These are phyloP conservation scores for Euryodendron excelsum DNA, from an alignment of 148 eudicot species.

Conservation along the genomic window DNA sequence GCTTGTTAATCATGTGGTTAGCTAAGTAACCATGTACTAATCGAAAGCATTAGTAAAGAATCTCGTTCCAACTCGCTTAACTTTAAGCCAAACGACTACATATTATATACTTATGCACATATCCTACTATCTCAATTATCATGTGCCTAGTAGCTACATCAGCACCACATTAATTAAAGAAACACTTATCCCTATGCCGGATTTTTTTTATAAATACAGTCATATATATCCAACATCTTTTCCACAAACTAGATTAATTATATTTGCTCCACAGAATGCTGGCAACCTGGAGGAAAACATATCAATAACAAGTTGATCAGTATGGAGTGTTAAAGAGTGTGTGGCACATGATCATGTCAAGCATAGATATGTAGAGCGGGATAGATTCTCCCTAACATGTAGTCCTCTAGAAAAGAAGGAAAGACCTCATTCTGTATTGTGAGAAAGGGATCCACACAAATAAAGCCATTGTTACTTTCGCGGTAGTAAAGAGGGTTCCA, in stretches of 20 bases:
- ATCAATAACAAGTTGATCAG: background rate
- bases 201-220: background rate
- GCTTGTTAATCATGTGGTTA: too few relatives aligned
- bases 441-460: background rate
- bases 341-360: background rate
- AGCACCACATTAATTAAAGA: background rate
- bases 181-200: background rate
- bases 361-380: background rate
- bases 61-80: too few relatives aligned
- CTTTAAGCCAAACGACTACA: too few relatives aligned
- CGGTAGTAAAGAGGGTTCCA: too few relatives aligned
- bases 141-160: background rate
- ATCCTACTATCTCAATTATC: background rate
- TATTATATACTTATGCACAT: too few relatives aligned
- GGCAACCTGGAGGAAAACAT: slow-evolving; percentile 14
- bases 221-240: background rate
- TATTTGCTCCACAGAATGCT: background rate
- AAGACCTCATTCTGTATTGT: background rate
- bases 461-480: background rate
- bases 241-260: background rate
- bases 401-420: background rate
- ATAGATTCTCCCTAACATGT: slow-evolving; percentile 2
- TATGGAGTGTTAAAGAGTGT: too few relatives aligned
- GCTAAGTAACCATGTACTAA: too few relatives aligned
- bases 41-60: too few relatives aligned